Base-by-base conservation (phyloP, 2,329 filamentous ascomycete species). In the Metarhizium album region DNA sequence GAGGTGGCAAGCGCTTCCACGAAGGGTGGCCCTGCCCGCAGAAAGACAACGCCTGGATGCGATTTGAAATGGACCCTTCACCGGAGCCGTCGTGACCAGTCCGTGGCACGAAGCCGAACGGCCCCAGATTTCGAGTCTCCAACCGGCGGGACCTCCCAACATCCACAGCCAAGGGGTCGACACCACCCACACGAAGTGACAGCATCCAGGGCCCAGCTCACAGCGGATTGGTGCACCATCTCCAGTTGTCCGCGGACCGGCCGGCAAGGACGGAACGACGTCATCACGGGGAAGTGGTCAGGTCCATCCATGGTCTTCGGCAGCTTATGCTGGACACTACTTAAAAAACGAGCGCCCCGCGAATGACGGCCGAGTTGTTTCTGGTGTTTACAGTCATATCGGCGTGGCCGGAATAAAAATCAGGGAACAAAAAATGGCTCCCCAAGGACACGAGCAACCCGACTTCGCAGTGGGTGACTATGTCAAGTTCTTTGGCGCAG, bases 401-500 rank as follows among this genome's bases (percentile, higher is more conserved):
- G 11, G 7, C 7, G 14, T 20, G 11, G n/a, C 23, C 27, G 11
- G 27, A 29, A 29, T 11, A 29, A 29, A 29, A 29, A 29, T 9
- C 27, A 29, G 27, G 27, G 11, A 29, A 29, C 27, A 29, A 29
- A 29, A 24, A 46, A 64, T 64, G 61, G 55, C 59, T n/a, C 52
- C 58, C 47, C 58, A 56, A 53, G 40, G 48, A 16, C 57, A 59
- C 18, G 63, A 69, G 48, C 57, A 70, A 20, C 73, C 68, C 45
- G 64, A 60, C 51, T 77, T 77, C 51, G 60, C 62, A 33, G 46
- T 61, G 3, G 53, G 60, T 53, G 74, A 77, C 55, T 77, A 77
- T 64, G 62, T 64, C 63, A 77, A 77, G 53, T 77, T 77, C 70
- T 77, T 78, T 57, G 65, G 70, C 43, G 74, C 74, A 4, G 74